These are phyloP conservation scores for Schizophyllum amplum DNA, from an alignment of 1,284 basidiomycete species.

Conservation along the genomic window DNA sequence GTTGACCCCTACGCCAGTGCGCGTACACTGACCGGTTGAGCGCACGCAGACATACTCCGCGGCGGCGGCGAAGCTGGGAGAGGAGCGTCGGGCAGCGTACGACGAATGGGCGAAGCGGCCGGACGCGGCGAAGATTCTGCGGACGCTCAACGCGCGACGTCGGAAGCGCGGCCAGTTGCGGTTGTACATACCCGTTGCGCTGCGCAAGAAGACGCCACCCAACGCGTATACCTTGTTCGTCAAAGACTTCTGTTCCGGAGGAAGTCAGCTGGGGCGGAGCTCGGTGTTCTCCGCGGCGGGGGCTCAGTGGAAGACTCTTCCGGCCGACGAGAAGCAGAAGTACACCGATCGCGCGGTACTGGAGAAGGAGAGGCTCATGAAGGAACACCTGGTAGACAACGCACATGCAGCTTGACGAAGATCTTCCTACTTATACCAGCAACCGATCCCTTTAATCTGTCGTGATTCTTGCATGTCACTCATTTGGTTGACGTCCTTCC, in stretches of 20 bases:
- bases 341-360: slow-evolving; percentile 71
- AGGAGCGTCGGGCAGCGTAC: not conserved
- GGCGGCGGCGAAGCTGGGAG: not conserved
- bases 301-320: slow-evolving; percentile 32
- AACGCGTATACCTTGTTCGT: not conserved
- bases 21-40: not conserved
- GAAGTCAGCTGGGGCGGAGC: not conserved
- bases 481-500: no score
- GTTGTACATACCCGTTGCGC: not conserved
- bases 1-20: not conserved
- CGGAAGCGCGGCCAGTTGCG: not conserved
- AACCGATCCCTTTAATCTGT: no score
- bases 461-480: no score
- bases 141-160: not conserved
- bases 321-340: slow-evolving; percentile 56
- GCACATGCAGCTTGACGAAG: no score
- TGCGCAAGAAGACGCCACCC: not conserved
- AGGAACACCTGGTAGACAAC: no score
- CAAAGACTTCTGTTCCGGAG: not conserved
- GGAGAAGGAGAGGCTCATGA: slow-evolving; percentile 67
- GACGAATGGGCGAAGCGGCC: not conserved
- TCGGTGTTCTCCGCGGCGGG: not conserved
- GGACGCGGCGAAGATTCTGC: not conserved
- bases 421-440: no score
- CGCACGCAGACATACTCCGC: not conserved